Evolutionary conservation across 352 stramenopile genomes (phyloP), one percentile per base, ranked within the genome.

Genomic region (Phytopythium oedochilum): DNA sequence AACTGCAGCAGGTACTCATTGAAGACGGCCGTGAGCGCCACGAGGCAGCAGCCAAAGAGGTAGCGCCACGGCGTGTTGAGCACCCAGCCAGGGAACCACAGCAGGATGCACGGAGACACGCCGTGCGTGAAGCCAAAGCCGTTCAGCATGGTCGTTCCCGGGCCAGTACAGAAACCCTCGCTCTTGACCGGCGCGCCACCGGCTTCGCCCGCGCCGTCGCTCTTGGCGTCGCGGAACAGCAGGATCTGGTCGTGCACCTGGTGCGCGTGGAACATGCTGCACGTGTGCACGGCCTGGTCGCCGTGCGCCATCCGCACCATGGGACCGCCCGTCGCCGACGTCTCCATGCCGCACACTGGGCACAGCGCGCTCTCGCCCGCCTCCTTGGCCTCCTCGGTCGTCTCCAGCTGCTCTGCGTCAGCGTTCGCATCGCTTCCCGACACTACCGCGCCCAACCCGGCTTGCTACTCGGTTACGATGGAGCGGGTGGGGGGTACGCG

Each of bases 71-170:
- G 70, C 28, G 80, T 84, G 36, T 76, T 73, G 31, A 90, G 60
- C 28, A 88, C 70, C 80, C 80, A 90, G 15, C 75, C 77, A 48
- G 77, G 75, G 53, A 90, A 90, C 80, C 80, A 90, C 29, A 90
- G 70, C 57, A 88, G 38, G 17, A 90, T 64, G 52, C 80, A 90
- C 22, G 75, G 70, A 57, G 69, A 68, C 11, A 64, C 66, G 22
- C 53, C 51, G 36, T 57, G 59, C 38, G 57, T 69, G 29, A 87
- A 68, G 5, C 75, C 71, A 52, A 90, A 90, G 0, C 80, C 80
- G 46, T 90, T 90, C 17, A 88, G 68, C 80, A 90, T 90, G 20
- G 80, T 84, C 12, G 80, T 90, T 25, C 80, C 80, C 0, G 75
- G 55, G 15, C 80, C 80, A 25, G 70, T 72, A 52, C 80, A 90